These are phyloP conservation scores for Zasmidium citrigriseum DNA, from an alignment of 2,329 filamentous ascomycete species.

Conservation along the genomic window DNA sequence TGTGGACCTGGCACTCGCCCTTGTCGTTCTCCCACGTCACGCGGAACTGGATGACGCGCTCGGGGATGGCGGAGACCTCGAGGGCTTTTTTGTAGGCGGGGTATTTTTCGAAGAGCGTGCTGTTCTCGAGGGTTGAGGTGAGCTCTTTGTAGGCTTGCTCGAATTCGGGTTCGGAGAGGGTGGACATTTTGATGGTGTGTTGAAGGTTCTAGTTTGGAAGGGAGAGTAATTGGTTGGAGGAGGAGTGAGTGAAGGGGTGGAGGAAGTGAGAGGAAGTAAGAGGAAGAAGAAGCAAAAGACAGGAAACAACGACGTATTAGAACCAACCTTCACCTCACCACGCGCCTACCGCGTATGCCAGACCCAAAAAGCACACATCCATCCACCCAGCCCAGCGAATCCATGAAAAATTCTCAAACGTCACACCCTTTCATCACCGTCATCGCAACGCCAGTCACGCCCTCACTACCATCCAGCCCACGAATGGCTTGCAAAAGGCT, in stretches of 20 bases:
- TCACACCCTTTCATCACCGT: background rate
- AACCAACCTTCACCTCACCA: background rate
- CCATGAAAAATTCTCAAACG: background rate
- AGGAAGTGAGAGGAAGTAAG: background rate
- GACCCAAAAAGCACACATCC: background rate
- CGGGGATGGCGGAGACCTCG: slow-evolving; percentile 82
- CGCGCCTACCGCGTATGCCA: background rate
- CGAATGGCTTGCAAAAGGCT: background rate
- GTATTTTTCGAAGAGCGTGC: slow-evolving; percentile 87
- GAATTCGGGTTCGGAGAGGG: slow-evolving; percentile 92
- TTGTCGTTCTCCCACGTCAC: slow-evolving; percentile 97
- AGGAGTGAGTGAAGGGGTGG: background rate
- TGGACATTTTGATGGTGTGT: slow-evolving; percentile 51
- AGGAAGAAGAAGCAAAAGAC: background rate
- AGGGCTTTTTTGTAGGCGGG: slow-evolving; percentile 94
- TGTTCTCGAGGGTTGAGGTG: slow-evolving; percentile 89
- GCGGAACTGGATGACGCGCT: slow-evolving; percentile 96
- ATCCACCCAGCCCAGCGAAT: too few relatives aligned
- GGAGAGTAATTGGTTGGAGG: slow-evolving; percentile 2
- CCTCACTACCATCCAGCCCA: background rate
- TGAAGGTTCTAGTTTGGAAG: background rate
- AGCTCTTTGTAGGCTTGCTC: slow-evolving; percentile 73
- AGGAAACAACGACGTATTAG: slow-evolving; percentile 1
- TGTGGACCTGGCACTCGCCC: slow-evolving; percentile 85
- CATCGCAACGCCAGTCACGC: background rate